Evolutionary conservation across 148 eudicot species (phyloP), one percentile per base, ranked within the genome.

Genomic region (Nepenthes gracilis): DNA sequence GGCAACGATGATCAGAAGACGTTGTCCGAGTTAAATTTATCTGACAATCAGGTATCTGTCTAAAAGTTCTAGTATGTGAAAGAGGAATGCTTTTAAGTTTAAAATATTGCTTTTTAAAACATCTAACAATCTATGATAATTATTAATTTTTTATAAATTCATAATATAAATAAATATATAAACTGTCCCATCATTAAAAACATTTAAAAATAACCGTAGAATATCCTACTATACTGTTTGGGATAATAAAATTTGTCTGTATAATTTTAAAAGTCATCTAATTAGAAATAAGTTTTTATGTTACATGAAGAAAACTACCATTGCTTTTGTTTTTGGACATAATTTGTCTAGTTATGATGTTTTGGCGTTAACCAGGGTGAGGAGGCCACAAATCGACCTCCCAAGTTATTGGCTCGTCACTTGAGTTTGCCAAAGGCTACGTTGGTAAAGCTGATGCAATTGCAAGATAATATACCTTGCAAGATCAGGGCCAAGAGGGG

Each of bases 401-500:
- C 77, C 23, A 23, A 23, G 7, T 52, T 74, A n/a, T 48, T 90
- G 70, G 57, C 83, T 67, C 95, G 78, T 80, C 94, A 86, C 67
- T 55, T 84, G 61, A 90, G 97, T 64, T 73, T 90, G 71, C 94
- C 97, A 35, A 77, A 73, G 57, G 68, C 72, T 43, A 78, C 76
- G 32, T 73, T 85, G 81, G 94, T 86, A 60, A 84, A 68, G 37
- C 51, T 90, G 59, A 36, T 86, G 59, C 72, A 81, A 36, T 79
- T 74, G 43, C 80, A 77, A 74, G 95, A 90, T 64, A 57, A 86
- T 9, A 87, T 84, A 36, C 95, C 89, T 48, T 79, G 83, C 50
- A 86, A 82, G 65, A 62, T 76, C 35, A 70, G 97, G 66, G 97
- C 97, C 23, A 90, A 84, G 75, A 74, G 98, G 61, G 98, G 98